Percentiles rank a stretch among this genome's conserved stretches.
Conservation (phyloP, 2,329 filamentous ascomycete species). For the Aspergillus niger region DNA sequence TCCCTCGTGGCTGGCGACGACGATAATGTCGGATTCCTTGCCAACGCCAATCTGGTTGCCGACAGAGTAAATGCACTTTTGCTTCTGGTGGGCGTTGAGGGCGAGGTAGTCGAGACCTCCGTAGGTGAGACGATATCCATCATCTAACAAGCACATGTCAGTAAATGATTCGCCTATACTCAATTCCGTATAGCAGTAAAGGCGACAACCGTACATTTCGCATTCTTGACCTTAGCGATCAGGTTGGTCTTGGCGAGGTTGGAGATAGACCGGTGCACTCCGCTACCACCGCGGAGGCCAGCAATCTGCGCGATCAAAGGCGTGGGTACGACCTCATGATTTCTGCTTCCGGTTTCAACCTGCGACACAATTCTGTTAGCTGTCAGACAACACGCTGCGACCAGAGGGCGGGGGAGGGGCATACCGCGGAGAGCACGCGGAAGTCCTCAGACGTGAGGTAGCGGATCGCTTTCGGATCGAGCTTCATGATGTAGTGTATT, state of each 20-base stretch:
- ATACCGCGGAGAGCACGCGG: conserved; percentile 87
- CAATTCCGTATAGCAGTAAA: background rate
- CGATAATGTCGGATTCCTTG: conserved; percentile 96
- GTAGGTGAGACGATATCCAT: conserved; percentile 95
- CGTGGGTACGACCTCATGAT: conserved; percentile 96
- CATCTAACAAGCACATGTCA: conserved; percentile 55
- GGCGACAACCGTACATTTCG: conserved; percentile 62
- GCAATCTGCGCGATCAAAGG: conserved; percentile 82
- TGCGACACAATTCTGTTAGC: conserved; percentile 49
- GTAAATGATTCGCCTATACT: background rate
- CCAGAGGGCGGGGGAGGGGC: conserved; percentile 36
- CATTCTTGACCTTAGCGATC: conserved; percentile 90
- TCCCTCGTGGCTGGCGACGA: conserved; percentile 80
- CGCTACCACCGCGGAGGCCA: conserved; percentile 73
- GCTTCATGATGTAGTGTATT: conserved; percentile 68
- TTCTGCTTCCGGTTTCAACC: conserved; percentile 92
- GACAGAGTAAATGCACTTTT: conserved; percentile 82
- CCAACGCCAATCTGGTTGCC: conserved; percentile 94
- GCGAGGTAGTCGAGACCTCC: conserved; percentile 98
- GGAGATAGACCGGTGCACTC: conserved; percentile 85
- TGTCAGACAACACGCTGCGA: conserved; percentile 31
- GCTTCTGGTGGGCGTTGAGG: conserved; percentile 81
- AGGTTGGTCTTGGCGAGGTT: conserved; percentile 87
- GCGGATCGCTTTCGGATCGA: conserved; percentile 90
- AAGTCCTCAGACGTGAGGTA: conserved; percentile 93